A percentile compares a stretch with the other conserved stretches of the same genome.
Evolutionary conservation across 495 filamentous ascomycete genomes (phyloP).

Genomic region (Oleoguttula mirabilis): DNA sequence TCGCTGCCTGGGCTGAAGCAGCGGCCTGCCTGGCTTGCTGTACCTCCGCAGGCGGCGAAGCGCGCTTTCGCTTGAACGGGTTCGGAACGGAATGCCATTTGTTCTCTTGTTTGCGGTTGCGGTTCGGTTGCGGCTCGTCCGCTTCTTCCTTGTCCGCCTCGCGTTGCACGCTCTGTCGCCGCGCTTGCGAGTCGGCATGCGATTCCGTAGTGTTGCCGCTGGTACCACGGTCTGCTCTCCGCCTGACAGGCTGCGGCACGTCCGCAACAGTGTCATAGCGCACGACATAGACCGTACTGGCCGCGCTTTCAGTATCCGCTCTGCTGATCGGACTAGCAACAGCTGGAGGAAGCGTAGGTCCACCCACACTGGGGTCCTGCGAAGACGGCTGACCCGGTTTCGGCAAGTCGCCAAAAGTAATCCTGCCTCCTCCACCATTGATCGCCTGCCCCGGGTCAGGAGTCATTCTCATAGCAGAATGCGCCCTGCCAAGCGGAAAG

Average conservation of each 20-base stretch:
- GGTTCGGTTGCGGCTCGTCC: slow-evolving; percentile 8
- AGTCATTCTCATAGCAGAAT: slow-evolving; percentile 8
- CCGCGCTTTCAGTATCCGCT: slow-evolving; percentile 62
- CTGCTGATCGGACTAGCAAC: slow-evolving; percentile 61
- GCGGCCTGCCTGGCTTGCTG: slow-evolving; percentile 30
- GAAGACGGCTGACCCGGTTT: not conserved
- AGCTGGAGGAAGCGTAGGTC: slow-evolving; percentile 51
- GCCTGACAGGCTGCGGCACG: slow-evolving; percentile 9
- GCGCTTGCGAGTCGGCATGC: not conserved
- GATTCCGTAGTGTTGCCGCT: slow-evolving; percentile 6
- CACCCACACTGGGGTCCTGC: slow-evolving; percentile 20
- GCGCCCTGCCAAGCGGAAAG: slow-evolving; percentile 16
- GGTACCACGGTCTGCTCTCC: slow-evolving; percentile 5
- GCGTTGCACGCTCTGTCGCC: not conserved
- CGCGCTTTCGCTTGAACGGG: slow-evolving; percentile 42
- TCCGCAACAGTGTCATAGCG: slow-evolving; percentile 61
- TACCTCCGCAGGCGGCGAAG: slow-evolving; percentile 44
- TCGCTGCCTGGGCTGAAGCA: not conserved
- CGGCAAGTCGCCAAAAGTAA: slow-evolving; percentile 12
- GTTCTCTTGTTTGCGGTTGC: not conserved
- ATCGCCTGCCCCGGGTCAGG: not conserved
- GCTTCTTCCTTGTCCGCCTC: slow-evolving; percentile 9
- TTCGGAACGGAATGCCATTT: slow-evolving; percentile 41
- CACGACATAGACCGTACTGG: slow-evolving; percentile 76
- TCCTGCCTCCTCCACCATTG: not conserved